These are phyloP conservation scores for Ganoderma leucocontextum DNA, from an alignment of 1,284 basidiomycete genomes.

Conservation along the genomic window DNA sequence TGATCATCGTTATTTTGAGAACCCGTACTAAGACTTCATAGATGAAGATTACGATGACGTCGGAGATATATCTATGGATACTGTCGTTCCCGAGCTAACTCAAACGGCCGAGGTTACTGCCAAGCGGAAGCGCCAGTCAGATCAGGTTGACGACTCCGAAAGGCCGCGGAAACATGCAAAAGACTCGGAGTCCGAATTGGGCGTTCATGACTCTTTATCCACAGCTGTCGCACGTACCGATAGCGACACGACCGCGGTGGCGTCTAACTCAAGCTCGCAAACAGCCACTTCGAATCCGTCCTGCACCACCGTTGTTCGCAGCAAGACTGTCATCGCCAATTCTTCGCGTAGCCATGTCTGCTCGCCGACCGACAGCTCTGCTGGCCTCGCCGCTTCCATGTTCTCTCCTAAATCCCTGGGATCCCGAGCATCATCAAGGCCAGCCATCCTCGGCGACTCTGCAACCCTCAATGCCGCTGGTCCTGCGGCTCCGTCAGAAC, in stretches of 20 bases:
- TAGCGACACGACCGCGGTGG: slow-evolving; percentile 14
- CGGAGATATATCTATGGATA: slow-evolving; percentile 5
- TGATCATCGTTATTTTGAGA: background rate
- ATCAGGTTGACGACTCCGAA: slow-evolving; percentile 1
- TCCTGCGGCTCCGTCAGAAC: background rate
- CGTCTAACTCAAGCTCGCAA: background rate
- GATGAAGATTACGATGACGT: slow-evolving; percentile 3
- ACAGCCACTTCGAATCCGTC: background rate
- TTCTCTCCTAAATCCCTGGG: background rate
- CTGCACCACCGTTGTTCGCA: background rate
- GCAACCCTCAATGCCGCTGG: background rate
- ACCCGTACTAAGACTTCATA: background rate
- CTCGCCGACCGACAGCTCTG: background rate
- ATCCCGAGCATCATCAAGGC: background rate
- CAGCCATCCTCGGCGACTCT: background rate
- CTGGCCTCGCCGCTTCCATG: background rate
- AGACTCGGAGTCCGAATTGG: background rate
- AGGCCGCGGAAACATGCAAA: slow-evolving; percentile 3
- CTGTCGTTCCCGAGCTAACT: background rate
- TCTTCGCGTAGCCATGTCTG: background rate
- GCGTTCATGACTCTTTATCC: background rate
- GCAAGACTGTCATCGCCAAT: background rate
- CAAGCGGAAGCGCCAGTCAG: slow-evolving; percentile 13
- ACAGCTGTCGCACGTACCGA: slow-evolving; percentile 12
- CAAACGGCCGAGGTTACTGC: background rate